These are phyloP conservation scores for Lentinula guzmanii DNA, from an alignment of 768 basidiomycete species.

Conservation along the genomic window DNA sequence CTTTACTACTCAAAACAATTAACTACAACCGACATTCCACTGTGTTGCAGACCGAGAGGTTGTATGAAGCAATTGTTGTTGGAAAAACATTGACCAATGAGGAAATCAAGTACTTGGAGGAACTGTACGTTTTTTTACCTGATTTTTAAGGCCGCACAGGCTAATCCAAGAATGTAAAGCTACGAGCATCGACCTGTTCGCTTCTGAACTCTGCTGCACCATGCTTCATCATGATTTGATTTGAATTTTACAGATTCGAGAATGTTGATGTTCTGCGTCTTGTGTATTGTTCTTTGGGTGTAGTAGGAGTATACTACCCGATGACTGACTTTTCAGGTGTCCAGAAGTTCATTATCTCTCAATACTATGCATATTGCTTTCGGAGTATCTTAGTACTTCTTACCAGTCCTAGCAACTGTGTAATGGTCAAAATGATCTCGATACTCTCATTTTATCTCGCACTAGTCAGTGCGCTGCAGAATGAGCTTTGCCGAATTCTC, in stretches of 20 bases:
- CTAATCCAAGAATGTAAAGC: neutral
- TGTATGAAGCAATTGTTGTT: conserved; percentile 1
- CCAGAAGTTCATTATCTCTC: too few species aligned
- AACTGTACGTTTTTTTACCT: neutral
- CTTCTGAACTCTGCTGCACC: neutral
- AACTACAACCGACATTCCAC: neutral
- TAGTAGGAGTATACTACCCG: too few species aligned
- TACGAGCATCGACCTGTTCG: neutral
- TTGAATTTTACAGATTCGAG: too few species aligned
- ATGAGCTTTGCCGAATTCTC: neutral
- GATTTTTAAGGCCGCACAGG: neutral
- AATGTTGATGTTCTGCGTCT: too few species aligned
- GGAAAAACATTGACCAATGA: neutral
- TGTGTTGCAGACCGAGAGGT: neutral
- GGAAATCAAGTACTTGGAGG: conserved; percentile 9
- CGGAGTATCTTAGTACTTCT: too few species aligned
- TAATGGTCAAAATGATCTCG: too few species aligned
- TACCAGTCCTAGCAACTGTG: too few species aligned
- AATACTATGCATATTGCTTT: too few species aligned
- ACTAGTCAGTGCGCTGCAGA: neutral
- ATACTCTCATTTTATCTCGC: neutral
- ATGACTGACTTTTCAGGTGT: too few species aligned
- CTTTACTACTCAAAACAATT: too few species aligned
- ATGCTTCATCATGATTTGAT: too few species aligned
- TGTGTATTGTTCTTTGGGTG: too few species aligned